Conservation (phyloP, 495 filamentous ascomycete species). For the Penicillium samsonianum region DNA sequence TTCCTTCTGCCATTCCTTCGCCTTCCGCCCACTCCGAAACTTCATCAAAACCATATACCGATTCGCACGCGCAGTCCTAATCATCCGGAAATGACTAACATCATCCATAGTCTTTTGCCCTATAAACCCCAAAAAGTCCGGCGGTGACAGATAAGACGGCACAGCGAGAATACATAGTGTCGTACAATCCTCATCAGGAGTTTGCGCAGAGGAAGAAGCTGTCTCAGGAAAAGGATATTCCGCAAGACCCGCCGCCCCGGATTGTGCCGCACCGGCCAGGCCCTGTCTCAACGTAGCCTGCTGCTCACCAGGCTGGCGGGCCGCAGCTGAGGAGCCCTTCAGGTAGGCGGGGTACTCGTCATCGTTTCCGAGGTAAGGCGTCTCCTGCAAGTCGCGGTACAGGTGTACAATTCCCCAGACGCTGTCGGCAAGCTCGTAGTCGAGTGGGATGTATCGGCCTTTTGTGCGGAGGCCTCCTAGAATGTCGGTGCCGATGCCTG, state of each 20-base stretch:
- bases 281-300: not conserved
- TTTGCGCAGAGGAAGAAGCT: constrained; percentile 18
- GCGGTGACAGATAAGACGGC: constrained; percentile 86
- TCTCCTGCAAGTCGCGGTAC: constrained; percentile 83
- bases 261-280: not conserved
- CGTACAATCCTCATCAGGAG: constrained; percentile 67
- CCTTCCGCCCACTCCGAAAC: constrained; percentile 73
- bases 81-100: constrained; percentile 94
- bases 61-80: constrained; percentile 83
- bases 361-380: constrained; percentile 46
- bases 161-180: constrained; percentile 93
- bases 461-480: constrained; percentile 66
- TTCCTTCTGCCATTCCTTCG: constrained; percentile 75
- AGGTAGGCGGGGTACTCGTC: constrained; percentile 45
- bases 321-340: constrained; percentile 45
- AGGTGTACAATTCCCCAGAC: constrained; percentile 94
- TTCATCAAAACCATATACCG: constrained; percentile 98
- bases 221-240: constrained; percentile 29
- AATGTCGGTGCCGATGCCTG: constrained; percentile 52
- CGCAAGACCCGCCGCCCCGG: constrained; percentile 3
- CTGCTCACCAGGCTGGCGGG: constrained; percentile 34
- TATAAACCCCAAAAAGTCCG: constrained; percentile 89
- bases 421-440: constrained; percentile 74
- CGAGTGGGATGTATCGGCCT: constrained; percentile 74
- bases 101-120: constrained; percentile 85